phyloP scores from a whole-genome alignment of 495 filamentous ascomycete genomes.

The Aspergillus wentii region DNA sequence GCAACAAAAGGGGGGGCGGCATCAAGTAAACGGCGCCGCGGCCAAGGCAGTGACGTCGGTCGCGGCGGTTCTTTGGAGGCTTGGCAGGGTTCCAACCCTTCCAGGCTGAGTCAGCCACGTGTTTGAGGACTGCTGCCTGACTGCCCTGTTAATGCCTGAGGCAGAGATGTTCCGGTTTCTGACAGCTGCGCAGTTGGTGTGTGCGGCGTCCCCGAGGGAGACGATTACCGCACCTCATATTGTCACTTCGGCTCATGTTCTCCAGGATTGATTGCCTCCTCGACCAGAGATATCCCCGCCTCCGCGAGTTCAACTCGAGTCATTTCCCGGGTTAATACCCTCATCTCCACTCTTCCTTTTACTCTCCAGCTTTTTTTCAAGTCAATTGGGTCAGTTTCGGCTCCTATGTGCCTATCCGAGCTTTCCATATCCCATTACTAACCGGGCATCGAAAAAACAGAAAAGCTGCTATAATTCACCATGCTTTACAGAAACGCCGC shows the following conservation, averaged over 20 bases:
- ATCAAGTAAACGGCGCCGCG: slow-evolving; percentile 18
- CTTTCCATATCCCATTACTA: slow-evolving; percentile 28
- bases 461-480: slow-evolving; percentile 31
- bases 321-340: slow-evolving; percentile 30
- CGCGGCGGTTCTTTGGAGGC: neutral
- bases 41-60: slow-evolving; percentile 32
- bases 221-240: slow-evolving; percentile 33
- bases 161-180: slow-evolving; percentile 9
- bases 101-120: no score
- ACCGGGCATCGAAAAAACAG: slow-evolving; percentile 32
- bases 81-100: neutral
- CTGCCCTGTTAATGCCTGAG: slow-evolving; percentile 22
- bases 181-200: slow-evolving; percentile 24
- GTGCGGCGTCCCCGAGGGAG: slow-evolving; percentile 24
- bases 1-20: slow-evolving; percentile 3
- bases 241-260: slow-evolving; percentile 36
- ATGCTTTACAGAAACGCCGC: slow-evolving; percentile 46
- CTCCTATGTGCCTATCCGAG: slow-evolving; percentile 22
- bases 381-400: slow-evolving; percentile 36
- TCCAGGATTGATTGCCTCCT: slow-evolving; percentile 28
- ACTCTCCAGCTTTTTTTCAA: slow-evolving; percentile 14
- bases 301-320: slow-evolving; percentile 27
- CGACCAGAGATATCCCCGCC: slow-evolving; percentile 21
- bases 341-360: slow-evolving; percentile 29
- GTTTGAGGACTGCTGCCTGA: slow-evolving; percentile 6